Percentiles rank a stretch among this genome's conserved stretches.
Conservation (phyloP, 139 green algal species). For the Chlorella sorokiniana region DNA sequence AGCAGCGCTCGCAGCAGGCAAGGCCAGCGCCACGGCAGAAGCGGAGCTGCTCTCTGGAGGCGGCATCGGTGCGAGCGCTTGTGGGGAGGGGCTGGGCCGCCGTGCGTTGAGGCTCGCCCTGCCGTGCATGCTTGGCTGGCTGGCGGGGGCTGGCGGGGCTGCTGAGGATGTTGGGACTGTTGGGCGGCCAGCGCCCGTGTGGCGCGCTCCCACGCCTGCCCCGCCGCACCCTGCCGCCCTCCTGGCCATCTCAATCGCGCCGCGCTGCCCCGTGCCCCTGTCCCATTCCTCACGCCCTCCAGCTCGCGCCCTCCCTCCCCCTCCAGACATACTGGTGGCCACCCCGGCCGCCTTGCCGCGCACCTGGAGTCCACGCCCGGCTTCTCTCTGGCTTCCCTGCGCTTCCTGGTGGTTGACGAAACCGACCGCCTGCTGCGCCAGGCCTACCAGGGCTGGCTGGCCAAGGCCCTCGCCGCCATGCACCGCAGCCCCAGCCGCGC, state of each 20-base stretch:
- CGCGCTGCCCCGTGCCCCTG: background rate
- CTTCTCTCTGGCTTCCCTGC: slow-evolving; percentile 56
- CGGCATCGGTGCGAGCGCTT: slow-evolving; percentile 10
- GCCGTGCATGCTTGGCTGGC: too few species aligned
- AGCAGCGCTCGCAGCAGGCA: slow-evolving; percentile 59
- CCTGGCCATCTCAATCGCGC: background rate
- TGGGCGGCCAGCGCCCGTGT: too few species aligned
- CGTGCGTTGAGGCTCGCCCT: too few species aligned
- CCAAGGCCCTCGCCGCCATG: slow-evolving; percentile 59
- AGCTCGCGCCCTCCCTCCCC: background rate
- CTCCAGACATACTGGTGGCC: slow-evolving; percentile 64
- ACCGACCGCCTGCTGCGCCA: slow-evolving; percentile 91
- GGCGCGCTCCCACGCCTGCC: too few species aligned
- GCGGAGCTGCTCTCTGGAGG: slow-evolving; percentile 43
- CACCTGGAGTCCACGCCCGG: slow-evolving; percentile 65
- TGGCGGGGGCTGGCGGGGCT: too few species aligned
- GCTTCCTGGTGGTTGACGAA: slow-evolving; percentile 91
- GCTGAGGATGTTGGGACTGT: too few species aligned
- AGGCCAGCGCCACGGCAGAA: slow-evolving; percentile 47
- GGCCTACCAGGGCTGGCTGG: slow-evolving; percentile 93
- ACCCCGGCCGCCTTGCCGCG: slow-evolving; percentile 80
- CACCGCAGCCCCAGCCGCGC: background rate
- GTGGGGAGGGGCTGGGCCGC: too few species aligned
- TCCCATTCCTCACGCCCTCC: background rate
- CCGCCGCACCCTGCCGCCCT: too few species aligned